Percentiles rank a stretch among this genome's conserved stretches.
These are phyloP conservation scores for Sambucus nigra DNA, from an alignment of 129 eudicot species.

Conservation along the genomic window DNA sequence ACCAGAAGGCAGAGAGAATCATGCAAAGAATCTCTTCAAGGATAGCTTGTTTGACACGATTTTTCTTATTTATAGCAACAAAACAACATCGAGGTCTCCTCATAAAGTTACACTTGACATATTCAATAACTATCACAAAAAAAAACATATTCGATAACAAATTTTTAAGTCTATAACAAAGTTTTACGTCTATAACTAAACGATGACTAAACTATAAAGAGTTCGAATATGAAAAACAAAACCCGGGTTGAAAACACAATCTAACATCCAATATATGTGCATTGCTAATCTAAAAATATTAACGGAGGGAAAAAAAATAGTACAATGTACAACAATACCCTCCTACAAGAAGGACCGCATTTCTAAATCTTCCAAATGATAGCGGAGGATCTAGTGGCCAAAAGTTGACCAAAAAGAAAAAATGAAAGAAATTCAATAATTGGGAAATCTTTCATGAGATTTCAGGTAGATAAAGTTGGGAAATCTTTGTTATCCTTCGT, in stretches of 20 bases:
- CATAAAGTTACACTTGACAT: conserved; percentile 6
- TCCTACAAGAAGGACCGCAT: neutral
- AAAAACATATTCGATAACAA: too few species aligned
- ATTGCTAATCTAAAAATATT: neutral
- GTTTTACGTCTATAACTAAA: neutral
- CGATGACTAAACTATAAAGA: neutral
- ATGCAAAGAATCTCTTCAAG: too few species aligned
- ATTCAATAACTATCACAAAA: too few species aligned
- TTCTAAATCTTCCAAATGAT: conserved; percentile 3
- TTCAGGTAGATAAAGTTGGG: conserved; percentile 56
- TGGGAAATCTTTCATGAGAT: too few species aligned
- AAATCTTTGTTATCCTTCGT: conserved; percentile 64
- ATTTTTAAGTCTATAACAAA: too few species aligned
- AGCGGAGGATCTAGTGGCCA: neutral
- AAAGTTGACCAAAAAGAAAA: neutral
- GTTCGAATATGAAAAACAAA: neutral
- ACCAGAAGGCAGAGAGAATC: too few species aligned
- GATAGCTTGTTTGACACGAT: too few species aligned
- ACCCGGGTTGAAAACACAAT: neutral
- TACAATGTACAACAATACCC: conserved; percentile 15
- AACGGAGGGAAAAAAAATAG: neutral
- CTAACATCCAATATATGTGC: conserved; percentile 14
- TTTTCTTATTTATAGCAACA: too few species aligned
- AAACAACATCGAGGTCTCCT: too few species aligned
- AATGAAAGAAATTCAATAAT: too few species aligned